Evolutionary conservation across 352 stramenopile genomes (phyloP).

Genomic region (Globisporangium takayamanum): DNA sequence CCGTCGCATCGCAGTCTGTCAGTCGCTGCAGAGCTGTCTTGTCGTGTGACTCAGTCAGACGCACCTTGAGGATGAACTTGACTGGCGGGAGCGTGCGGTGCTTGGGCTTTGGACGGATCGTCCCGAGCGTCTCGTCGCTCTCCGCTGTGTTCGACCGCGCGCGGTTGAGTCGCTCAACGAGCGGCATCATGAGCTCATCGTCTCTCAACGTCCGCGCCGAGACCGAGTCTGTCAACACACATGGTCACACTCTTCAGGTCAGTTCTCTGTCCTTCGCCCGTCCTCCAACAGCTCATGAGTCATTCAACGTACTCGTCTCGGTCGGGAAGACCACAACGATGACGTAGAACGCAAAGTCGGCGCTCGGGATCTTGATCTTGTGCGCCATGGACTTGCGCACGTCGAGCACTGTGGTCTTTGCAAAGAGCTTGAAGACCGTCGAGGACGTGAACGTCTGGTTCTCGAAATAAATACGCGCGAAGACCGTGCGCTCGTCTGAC

Average conservation of each 20-base stretch:
- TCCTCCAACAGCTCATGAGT: too few species aligned
- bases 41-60: neutral
- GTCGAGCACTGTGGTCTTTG: slow-evolving; percentile 63
- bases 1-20: neutral
- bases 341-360: slow-evolving; percentile 66
- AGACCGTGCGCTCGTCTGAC: slow-evolving; percentile 53
- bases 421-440: slow-evolving; percentile 69
- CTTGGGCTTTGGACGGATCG: slow-evolving; percentile 43
- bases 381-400: slow-evolving; percentile 74
- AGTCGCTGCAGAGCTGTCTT: neutral
- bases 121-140: slow-evolving; percentile 40
- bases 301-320: slow-evolving; percentile 19
- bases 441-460: slow-evolving; percentile 79
- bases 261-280: too few species aligned
- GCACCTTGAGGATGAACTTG: slow-evolving; percentile 82
- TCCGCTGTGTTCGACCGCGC: slow-evolving; percentile 34
- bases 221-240: slow-evolving; percentile 25
- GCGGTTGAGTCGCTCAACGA: slow-evolving; percentile 64
- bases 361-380: slow-evolving; percentile 68
- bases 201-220: slow-evolving; percentile 69
- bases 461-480: slow-evolving; percentile 82
- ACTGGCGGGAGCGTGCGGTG: slow-evolving; percentile 55
- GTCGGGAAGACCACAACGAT: slow-evolving; percentile 79
- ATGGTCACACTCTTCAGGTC: neutral
- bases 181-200: slow-evolving; percentile 68